A percentile compares a stretch with the other conserved stretches of the same genome.
Evolutionary conservation across 495 filamentous ascomycete genomes (phyloP).

Genomic region (Penicillium ochrochloron): DNA sequence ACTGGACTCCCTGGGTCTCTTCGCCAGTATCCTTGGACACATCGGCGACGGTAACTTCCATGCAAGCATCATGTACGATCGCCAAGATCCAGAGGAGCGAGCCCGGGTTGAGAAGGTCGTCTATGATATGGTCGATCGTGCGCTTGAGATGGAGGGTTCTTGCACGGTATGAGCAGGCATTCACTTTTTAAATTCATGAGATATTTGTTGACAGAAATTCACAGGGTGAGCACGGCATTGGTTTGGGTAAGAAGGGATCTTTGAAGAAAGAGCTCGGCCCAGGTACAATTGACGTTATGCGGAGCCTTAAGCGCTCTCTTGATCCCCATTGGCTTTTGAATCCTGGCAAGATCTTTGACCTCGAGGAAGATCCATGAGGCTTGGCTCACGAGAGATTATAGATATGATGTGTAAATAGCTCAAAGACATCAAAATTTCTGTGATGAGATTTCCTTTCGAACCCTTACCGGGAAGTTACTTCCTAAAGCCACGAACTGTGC

Average conservation of each 20-base stretch:
- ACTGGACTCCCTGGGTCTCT: slow-evolving; percentile 80
- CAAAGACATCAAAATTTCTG: neutral
- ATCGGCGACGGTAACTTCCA: slow-evolving; percentile 94
- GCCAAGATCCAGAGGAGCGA: slow-evolving; percentile 64
- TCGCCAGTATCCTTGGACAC: slow-evolving; percentile 84
- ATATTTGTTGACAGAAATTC: slow-evolving; percentile 18
- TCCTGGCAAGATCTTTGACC: slow-evolving; percentile 86
- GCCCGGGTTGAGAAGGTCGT: slow-evolving; percentile 78
- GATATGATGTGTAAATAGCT: neutral
- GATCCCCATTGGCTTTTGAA: slow-evolving; percentile 93
- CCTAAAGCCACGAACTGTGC: neutral
- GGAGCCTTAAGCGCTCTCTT: slow-evolving; percentile 77
- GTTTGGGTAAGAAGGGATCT: slow-evolving; percentile 83
- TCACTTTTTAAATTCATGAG: neutral
- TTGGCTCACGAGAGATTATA: neutral
- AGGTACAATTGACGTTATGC: slow-evolving; percentile 85
- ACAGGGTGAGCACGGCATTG: slow-evolving; percentile 84
- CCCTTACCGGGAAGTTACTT: too few species aligned
- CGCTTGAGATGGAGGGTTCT: slow-evolving; percentile 91
- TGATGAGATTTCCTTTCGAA: neutral
- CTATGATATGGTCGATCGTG: slow-evolving; percentile 85
- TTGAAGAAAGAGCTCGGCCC: slow-evolving; percentile 81
- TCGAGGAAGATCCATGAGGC: slow-evolving; percentile 21
- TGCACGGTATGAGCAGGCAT: slow-evolving; percentile 62
- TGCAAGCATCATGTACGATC: slow-evolving; percentile 83